Evolutionary conservation across 2,329 filamentous ascomycete species (phyloP).

Genomic region (Dryadomyces quercus-mongolicae): DNA sequence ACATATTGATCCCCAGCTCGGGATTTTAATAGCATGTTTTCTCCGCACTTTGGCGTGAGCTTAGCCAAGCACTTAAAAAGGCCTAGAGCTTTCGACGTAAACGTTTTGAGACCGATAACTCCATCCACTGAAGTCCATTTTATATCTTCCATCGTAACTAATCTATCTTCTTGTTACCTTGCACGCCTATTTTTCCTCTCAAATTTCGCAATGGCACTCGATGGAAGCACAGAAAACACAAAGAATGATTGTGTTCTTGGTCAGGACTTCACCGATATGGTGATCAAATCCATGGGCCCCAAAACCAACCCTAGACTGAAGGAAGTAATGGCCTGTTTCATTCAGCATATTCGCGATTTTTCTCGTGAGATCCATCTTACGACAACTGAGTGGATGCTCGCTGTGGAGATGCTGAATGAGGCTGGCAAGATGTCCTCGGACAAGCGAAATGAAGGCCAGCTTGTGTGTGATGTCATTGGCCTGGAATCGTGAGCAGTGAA

Average conservation of each 20-base stretch:
- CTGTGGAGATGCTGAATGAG: slow-evolving; percentile 48
- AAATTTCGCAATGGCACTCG: neutral
- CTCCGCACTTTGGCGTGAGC: no score
- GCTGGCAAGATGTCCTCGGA: slow-evolving; percentile 45
- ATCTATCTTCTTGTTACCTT: no score
- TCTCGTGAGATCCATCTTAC: slow-evolving; percentile 54
- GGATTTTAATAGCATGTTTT: no score
- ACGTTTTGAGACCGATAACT: no score
- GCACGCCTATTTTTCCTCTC: no score
- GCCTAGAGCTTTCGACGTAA: no score
- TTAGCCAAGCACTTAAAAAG: no score
- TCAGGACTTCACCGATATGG: slow-evolving; percentile 44
- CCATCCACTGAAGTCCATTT: no score
- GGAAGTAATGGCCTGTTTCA: slow-evolving; percentile 43
- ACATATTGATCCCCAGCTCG: no score
- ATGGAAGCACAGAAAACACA: slow-evolving; percentile 20
- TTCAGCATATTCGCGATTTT: slow-evolving; percentile 56
- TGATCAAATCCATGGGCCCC: slow-evolving; percentile 52
- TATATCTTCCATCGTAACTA: no score
- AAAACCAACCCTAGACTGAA: slow-evolving; percentile 46
- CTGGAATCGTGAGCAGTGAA: slow-evolving; percentile 32
- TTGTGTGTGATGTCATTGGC: slow-evolving; percentile 50
- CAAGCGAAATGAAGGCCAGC: slow-evolving; percentile 51
- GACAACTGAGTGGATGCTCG: slow-evolving; percentile 53
- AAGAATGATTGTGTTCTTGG: slow-evolving; percentile 12